Conservation (phyloP, 2,329 filamentous ascomycete species). For the Monosporascus sp. region DNA sequence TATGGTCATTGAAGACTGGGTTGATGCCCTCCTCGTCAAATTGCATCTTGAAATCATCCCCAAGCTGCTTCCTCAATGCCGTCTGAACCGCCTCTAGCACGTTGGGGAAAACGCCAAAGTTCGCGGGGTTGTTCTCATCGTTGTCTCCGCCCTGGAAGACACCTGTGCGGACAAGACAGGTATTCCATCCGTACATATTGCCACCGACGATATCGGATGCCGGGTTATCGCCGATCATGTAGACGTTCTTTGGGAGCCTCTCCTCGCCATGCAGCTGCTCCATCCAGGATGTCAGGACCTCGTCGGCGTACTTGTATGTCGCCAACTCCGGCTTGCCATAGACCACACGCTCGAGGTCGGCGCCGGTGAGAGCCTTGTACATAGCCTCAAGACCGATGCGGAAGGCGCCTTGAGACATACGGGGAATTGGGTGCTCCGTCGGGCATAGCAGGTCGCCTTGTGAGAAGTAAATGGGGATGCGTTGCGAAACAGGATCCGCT, state of each 20-base stretch:
- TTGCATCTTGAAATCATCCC: conserved; percentile 68
- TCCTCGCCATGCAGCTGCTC: conserved; percentile 69
- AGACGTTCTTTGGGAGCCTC: conserved; percentile 62
- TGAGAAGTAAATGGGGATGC: conserved; percentile 67
- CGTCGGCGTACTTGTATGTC: conserved; percentile 75
- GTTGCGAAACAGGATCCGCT: conserved; percentile 58
- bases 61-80: conserved; percentile 63
- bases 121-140: conserved; percentile 71
- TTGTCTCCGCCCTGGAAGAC: conserved; percentile 74
- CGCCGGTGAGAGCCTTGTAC: conserved; percentile 65
- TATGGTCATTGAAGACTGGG: conserved; percentile 52
- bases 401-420: conserved; percentile 72
- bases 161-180: conserved; percentile 70
- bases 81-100: conserved; percentile 67
- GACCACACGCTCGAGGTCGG: conserved; percentile 68
- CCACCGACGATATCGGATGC: conserved; percentile 70
- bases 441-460: conserved; percentile 50
- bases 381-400: conserved; percentile 69
- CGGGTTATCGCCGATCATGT: conserved; percentile 74
- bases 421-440: conserved; percentile 58
- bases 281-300: conserved; percentile 70
- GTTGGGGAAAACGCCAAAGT: conserved; percentile 70
- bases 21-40: conserved; percentile 65
- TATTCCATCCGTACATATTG: conserved; percentile 81
- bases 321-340: conserved; percentile 71